Evolutionary conservation across 306 rosid species (phyloP).

Genomic region (Vigna mungo): DNA sequence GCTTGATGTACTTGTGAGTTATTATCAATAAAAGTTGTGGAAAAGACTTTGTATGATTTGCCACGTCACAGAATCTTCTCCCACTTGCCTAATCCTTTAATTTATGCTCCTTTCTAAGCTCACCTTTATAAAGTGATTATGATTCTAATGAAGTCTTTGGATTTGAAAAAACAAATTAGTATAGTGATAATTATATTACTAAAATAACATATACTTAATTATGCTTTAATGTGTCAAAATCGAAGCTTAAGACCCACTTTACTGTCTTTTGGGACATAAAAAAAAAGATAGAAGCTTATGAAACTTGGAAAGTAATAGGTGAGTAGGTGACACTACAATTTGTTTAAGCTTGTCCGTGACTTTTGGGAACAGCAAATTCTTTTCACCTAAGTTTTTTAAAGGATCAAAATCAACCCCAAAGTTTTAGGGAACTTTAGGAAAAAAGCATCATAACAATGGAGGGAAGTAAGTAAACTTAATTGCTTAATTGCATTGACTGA

Average conservation of each 20-base stretch:
- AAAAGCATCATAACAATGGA: not conserved
- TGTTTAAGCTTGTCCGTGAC: slow-evolving; percentile 36
- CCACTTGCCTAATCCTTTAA: slow-evolving; percentile 29
- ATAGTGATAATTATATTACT: not conserved
- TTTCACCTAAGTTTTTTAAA: slow-evolving; percentile 13
- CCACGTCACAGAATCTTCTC: slow-evolving; percentile 35
- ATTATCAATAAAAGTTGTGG: not conserved
- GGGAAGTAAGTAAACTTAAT: not conserved
- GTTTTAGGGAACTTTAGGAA: not conserved
- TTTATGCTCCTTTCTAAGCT: not conserved
- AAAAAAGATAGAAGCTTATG: slow-evolving; percentile 22
- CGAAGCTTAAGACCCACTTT: slow-evolving; percentile 40
- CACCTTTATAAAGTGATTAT: slow-evolving; percentile 4
- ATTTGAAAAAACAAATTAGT: slow-evolving; percentile 32
- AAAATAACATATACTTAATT: slow-evolving; percentile 18
- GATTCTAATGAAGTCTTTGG: slow-evolving; percentile 14
- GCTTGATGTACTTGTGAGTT: not conserved
- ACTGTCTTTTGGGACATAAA: slow-evolving; percentile 21
- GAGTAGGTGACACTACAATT: slow-evolving; percentile 19
- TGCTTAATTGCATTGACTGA: not conserved
- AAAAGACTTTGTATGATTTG: slow-evolving; percentile 1
- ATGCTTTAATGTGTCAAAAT: slow-evolving; percentile 39
- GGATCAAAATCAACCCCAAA: slow-evolving; percentile 12
- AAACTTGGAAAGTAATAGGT: slow-evolving; percentile 43
- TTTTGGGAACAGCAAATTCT: slow-evolving; percentile 41